Base-by-base conservation (phyloP, 176 grass and related monocot species). In the Coix lacrymajobi region DNA sequence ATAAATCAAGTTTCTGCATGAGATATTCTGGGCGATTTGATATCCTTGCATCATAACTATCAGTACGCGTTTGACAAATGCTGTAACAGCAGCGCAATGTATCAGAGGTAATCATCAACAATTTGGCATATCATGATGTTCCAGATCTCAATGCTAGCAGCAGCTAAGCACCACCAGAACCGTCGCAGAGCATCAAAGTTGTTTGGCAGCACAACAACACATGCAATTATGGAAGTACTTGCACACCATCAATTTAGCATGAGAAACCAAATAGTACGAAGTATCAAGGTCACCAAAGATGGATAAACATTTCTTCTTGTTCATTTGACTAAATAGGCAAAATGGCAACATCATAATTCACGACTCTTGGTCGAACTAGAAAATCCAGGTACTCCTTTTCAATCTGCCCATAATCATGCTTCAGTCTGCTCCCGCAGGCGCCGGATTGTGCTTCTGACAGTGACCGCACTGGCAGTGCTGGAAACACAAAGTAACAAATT, bases 361-460 rank as follows among this genome's bases (percentile, higher is more conserved):
- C 7, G 6, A 40, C 64, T 69, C 57, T 39, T 7, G 24, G 34
- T 46, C 73, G 48, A 89, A 71, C 80, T 77, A 79, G 43, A 75
- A 81, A 87, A 68, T 81, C 77, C 39, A 62, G 12, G 9, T 13
- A 57, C 39, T 26, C 32, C 0, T 43, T 67, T 43, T 62, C 66
- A 52, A 82, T 82, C 66, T 31, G 56, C 37, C 37, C 22, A 4
- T 14, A 31, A 84, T 89, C 76, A 89, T 1, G 76, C 69, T 74
- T 93, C 89, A 9, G 94, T 94, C 87, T 94, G 91, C 79, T 97
- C 94, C 80, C 91, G 92, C 76, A 97, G 69, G 36, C 94, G 91
- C 64, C 91, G 86, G 69, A 97, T 92, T 2, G 89, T 97, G 83
- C 87, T 97, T 62, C 87, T 79, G 79, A 97, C 91, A 1, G 94